Evolutionary conservation across 2,329 filamentous ascomycete species (phyloP), one percentile per base, ranked within the genome.

Genomic region (Sporothrix sp.): DNA sequence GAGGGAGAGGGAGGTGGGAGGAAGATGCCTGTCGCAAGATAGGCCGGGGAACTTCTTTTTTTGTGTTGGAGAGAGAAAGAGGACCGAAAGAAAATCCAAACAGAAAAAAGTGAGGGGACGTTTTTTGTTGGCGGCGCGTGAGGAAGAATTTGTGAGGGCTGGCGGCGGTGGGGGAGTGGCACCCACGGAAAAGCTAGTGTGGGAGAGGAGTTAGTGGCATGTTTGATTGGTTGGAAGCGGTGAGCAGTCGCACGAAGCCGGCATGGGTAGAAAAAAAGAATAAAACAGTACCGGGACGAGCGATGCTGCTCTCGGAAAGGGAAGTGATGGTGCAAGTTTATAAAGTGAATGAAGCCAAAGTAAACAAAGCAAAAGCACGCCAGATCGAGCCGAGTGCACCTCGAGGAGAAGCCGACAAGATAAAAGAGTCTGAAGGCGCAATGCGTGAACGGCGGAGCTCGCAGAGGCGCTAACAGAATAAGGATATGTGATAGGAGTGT

Each of bases 81-180:
- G 48, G 30, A 20, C 38, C 8, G 30, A 30, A 32, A 27, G 36
- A 51, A 54, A 53, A 53, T 27, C 40, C 35, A 50, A 51, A 35
- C 30, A 50, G 25, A 48, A 53, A 52, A 53, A 53, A 37, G 33
- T 48, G 48, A 51, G 52, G 52, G 52, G 52, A 48, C 36, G 35
- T 20, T 51, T 46, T n/a, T 51, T 51, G 35, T 25, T 39, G 33
- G 52, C 33, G 40, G 48, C 52, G 52, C 52, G 52, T 46, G 48
- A 51, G 52, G 45, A 49, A 51, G 49, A 54, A 44, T 54, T 52
- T 53, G 51, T 48, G 43, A 50, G 52, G 52, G 32, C 37, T 49
- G 32, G 42, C 43, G 40, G 44, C 20, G 45, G 48, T 48, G 48
- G 52, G 39, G 52, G 47, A 38, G 37, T 45, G 38, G 20, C 23